These are phyloP conservation scores for Starmerella khaoyaiensis DNA, from an alignment of 805 yeast genomes.

Conservation along the genomic window DNA sequence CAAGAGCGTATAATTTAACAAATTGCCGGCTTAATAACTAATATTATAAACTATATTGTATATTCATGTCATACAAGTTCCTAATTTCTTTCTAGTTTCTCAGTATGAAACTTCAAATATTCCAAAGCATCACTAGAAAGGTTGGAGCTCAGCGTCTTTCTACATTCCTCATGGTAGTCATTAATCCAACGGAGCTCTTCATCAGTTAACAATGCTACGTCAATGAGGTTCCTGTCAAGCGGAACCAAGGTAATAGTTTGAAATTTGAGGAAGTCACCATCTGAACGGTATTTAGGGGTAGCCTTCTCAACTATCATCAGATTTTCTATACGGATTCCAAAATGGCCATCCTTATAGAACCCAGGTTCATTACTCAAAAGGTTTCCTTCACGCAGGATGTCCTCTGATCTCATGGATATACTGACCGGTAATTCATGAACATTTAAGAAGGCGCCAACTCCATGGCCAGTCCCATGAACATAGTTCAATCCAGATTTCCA, in stretches of 20 bases:
- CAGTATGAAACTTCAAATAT: slow-evolving; percentile 40
- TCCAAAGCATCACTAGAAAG: slow-evolving; percentile 45
- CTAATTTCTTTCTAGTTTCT: slow-evolving; percentile 1
- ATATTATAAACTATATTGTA: too few species aligned
- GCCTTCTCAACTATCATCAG: slow-evolving; percentile 47
- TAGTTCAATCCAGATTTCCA: slow-evolving; percentile 78
- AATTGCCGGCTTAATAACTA: too few species aligned
- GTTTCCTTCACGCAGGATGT: slow-evolving; percentile 39
- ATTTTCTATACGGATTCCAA: slow-evolving; percentile 82
- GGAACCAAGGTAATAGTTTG: slow-evolving; percentile 80
- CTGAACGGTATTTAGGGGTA: slow-evolving; percentile 34
- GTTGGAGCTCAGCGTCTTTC: slow-evolving; percentile 38
- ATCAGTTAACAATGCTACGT: slow-evolving; percentile 38
- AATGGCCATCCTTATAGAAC: slow-evolving; percentile 75
- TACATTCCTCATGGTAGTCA: slow-evolving; percentile 46
- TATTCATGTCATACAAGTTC: too few species aligned
- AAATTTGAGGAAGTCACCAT: slow-evolving; percentile 48
- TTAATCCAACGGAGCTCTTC: slow-evolving; percentile 63
- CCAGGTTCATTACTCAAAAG: slow-evolving; percentile 91
- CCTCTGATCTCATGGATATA: slow-evolving; percentile 42
- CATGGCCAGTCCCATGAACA: slow-evolving; percentile 95
- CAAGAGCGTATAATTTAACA: too few species aligned
- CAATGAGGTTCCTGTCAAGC: slow-evolving; percentile 64
- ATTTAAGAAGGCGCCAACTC: slow-evolving; percentile 80
- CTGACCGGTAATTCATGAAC: slow-evolving; percentile 95